These are phyloP conservation scores for Leptodermis oblonga DNA, from an alignment of 257 asterid species.

Conservation along the genomic window DNA sequence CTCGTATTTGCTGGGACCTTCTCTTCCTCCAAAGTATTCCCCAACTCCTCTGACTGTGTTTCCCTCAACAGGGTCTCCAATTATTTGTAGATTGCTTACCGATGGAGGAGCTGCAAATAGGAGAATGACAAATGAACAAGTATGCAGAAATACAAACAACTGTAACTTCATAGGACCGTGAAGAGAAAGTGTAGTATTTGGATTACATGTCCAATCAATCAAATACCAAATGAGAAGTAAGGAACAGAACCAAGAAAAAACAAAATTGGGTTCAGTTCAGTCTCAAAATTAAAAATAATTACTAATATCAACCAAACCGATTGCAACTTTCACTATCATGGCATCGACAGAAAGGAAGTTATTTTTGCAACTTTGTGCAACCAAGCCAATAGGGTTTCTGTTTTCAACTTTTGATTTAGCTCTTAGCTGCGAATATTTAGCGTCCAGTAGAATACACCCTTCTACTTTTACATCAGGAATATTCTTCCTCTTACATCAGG, in stretches of 20 bases:
- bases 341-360: neutral
- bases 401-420: neutral
- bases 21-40: slow-evolving; percentile 92
- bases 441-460: neutral
- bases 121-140: slow-evolving; percentile 3
- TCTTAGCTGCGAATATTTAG: neutral
- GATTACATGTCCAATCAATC: neutral
- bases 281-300: neutral
- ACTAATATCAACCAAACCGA: neutral
- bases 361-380: neutral
- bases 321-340: neutral
- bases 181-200: neutral
- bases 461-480: neutral
- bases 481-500: neutral
- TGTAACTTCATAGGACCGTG: neutral
- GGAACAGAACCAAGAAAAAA: neutral
- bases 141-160: neutral
- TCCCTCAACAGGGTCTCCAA: slow-evolving; percentile 84
- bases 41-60: slow-evolving; percentile 66
- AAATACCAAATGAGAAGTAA: slow-evolving; percentile 2
- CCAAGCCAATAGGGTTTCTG: neutral
- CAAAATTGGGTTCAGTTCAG: neutral
- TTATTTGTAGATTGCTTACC: slow-evolving; percentile 61
- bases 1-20: slow-evolving; percentile 96
- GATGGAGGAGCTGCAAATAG: slow-evolving; percentile 82